Conservation (phyloP, 495 filamentous ascomycete species). For the Neurospora africana region DNA sequence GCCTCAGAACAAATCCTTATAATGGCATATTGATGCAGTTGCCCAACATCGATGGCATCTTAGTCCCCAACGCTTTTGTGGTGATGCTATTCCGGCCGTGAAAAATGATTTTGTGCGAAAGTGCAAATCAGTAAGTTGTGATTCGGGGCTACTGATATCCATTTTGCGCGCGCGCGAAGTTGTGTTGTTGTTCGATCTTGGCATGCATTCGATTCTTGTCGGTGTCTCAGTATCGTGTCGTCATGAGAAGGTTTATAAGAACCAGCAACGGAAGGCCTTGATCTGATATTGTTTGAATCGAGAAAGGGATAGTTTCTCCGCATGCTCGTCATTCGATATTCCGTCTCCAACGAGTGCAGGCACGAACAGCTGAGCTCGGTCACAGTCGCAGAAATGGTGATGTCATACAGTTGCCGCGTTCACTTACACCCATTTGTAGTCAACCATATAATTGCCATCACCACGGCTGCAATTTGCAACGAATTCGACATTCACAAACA, state of each 20-base stretch:
- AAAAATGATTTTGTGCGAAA: not conserved
- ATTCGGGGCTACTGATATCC: not conserved
- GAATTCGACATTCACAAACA: not conserved
- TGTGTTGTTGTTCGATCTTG: not conserved
- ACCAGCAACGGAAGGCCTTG: not conserved
- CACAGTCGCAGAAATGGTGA: not conserved
- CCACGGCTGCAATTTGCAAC: not conserved
- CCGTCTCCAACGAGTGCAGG: not conserved
- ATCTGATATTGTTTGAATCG: not conserved
- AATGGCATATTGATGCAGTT: fast-evolving
- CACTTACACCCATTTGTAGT: not conserved
- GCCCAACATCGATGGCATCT: not conserved
- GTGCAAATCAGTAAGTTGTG: not conserved
- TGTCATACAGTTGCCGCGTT: not conserved
- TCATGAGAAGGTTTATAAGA: not conserved
- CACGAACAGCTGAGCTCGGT: not conserved
- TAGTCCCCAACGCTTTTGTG: not conserved
- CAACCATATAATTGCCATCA: not conserved
- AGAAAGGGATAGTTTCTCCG: not conserved
- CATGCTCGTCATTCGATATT: not conserved
- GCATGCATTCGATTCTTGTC: not conserved
- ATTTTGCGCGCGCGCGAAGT: not conserved
- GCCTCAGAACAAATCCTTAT: not conserved
- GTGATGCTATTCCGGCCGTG: not conserved
- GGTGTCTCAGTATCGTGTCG: not conserved